A percentile compares a stretch with the other conserved stretches of the same genome.
Evolutionary conservation across 2,329 filamentous ascomycete genomes (phyloP).

Genomic region (Trichoderma breve): DNA sequence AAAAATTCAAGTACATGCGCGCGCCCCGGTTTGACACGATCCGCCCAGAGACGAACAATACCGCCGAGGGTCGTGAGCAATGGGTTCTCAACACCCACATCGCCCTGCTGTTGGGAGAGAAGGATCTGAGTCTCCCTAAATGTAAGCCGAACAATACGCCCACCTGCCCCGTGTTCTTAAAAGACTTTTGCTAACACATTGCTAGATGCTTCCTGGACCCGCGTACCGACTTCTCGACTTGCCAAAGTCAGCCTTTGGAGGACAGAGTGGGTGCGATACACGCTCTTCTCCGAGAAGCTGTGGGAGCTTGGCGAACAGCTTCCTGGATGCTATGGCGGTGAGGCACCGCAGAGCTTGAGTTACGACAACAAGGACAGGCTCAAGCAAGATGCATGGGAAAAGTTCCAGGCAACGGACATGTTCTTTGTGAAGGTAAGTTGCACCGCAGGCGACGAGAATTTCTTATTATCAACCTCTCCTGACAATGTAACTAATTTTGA

Average conservation of each 20-base stretch:
- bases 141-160: conserved; percentile 45
- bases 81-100: conserved; percentile 66
- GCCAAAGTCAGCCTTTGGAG: conserved; percentile 61
- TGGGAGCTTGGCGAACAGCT: conserved; percentile 55
- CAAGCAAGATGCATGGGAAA: conserved; percentile 49
- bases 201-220: conserved; percentile 59
- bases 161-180: not conserved
- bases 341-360: conserved; percentile 45
- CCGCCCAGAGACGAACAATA: conserved; percentile 50
- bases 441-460: not conserved
- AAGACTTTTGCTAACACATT: not conserved
- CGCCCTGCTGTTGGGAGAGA: conserved; percentile 62
- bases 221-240: conserved; percentile 49
- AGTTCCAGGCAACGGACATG: conserved; percentile 58
- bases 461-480: not conserved
- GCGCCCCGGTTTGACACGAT: conserved; percentile 66
- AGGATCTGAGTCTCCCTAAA: conserved; percentile 58
- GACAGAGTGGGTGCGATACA: conserved; percentile 55
- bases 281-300: conserved; percentile 49
- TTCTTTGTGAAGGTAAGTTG: conserved; percentile 63
- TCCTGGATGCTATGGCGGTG: conserved; percentile 48
- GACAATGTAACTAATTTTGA: not conserved
- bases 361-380: conserved; percentile 46
- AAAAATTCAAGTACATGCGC: conserved; percentile 55
- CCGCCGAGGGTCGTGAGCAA: conserved; percentile 58